These are phyloP conservation scores for Ophryocystis elektroscirrha DNA, from an alignment of 169 alveolate species.

Conservation along the genomic window DNA sequence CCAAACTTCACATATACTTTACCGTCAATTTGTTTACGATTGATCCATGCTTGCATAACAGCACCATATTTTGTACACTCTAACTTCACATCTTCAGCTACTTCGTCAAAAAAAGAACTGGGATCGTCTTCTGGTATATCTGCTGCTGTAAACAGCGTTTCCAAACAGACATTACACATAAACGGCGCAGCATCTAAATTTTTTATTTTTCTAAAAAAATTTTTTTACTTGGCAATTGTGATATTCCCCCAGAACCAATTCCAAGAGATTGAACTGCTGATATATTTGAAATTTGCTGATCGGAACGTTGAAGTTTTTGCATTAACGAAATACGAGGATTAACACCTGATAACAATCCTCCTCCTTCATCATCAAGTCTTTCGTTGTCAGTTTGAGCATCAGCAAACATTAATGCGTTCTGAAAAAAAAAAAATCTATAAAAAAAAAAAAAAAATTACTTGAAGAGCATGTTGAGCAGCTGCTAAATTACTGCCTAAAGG, in stretches of 20 bases:
- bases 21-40: constrained; percentile 36
- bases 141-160: constrained; percentile 49
- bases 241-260: constrained; percentile 7
- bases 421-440: background rate
- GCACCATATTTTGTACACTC: constrained; percentile 60
- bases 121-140: constrained; percentile 34
- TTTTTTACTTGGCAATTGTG: constrained; percentile 1
- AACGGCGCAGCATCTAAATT: background rate
- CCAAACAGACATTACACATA: constrained; percentile 33
- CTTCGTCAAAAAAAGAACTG: constrained; percentile 44
- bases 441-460: background rate
- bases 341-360: constrained; percentile 44
- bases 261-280: background rate
- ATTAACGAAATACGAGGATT: constrained; percentile 39
- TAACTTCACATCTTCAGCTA: constrained; percentile 53
- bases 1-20: constrained; percentile 46
- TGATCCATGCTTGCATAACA: constrained; percentile 38
- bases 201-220: constrained; percentile 1
- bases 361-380: constrained; percentile 30
- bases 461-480: constrained; percentile 1
- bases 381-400: constrained; percentile 13
- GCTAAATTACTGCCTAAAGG: constrained; percentile 1
- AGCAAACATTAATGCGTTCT: background rate
- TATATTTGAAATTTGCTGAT: constrained; percentile 1
- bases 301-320: constrained; percentile 43